Conservation (phyloP, 257 asterid genomes). For the Cinchona pubescens region DNA sequence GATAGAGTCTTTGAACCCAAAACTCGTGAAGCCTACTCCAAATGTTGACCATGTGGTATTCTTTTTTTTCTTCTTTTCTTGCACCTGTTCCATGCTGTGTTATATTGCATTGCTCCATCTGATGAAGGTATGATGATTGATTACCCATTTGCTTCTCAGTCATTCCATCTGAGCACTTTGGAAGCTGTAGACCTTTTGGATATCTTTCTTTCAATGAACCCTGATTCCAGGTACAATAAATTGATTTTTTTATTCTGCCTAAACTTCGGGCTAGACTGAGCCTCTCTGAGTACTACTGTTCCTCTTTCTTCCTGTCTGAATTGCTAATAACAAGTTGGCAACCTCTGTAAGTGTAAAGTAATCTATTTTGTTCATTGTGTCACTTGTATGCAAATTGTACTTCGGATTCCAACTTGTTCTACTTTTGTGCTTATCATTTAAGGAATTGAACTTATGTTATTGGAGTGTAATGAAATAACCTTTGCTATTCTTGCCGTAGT, state of each 20-base stretch:
- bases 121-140: slow-evolving; percentile 14
- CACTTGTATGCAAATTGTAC: not conserved
- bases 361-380: not conserved
- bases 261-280: not conserved
- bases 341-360: not conserved
- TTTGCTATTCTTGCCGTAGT: not conserved
- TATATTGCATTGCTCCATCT: not conserved
- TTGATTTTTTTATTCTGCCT: not conserved
- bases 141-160: slow-evolving; percentile 43
- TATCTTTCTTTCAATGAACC: slow-evolving; percentile 80
- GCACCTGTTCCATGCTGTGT: not conserved
- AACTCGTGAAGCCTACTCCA: not conserved
- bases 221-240: slow-evolving; percentile 61
- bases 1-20: not conserved
- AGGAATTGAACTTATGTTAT: not conserved
- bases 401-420: not conserved
- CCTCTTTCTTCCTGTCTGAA: not conserved
- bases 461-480: not conserved
- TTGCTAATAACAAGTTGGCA: not conserved
- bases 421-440: not conserved
- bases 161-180: slow-evolving; percentile 58
- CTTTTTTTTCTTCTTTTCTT: not conserved
- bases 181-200: slow-evolving; percentile 84
- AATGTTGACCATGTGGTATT: not conserved
- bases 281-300: not conserved